Evolutionary conservation across 2,329 filamentous ascomycete species (phyloP).

Genomic region (Gaeumannomyces tritici): DNA sequence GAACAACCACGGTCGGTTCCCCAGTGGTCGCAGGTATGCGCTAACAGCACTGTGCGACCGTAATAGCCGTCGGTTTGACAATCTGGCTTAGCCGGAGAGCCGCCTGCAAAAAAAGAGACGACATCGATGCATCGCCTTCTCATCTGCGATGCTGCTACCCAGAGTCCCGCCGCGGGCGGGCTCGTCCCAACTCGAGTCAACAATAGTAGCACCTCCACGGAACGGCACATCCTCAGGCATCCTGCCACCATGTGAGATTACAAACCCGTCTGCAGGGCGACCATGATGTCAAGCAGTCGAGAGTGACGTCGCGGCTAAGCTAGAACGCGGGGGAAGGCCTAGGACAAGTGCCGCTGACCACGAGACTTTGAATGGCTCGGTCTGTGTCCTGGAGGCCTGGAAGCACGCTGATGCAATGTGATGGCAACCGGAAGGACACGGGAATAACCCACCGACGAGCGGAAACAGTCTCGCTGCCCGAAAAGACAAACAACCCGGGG

Average conservation of each 20-base stretch:
- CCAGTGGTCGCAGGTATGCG: background rate
- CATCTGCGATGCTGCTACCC: background rate
- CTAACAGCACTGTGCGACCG: background rate
- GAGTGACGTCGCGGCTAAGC: background rate
- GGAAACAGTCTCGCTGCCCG: background rate
- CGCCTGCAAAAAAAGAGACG: background rate
- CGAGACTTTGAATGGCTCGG: background rate
- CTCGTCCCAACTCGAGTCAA: background rate
- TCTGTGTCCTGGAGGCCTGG: background rate
- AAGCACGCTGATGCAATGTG: background rate
- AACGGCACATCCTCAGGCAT: background rate
- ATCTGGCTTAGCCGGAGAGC: background rate
- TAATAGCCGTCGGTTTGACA: background rate
- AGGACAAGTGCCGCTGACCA: background rate
- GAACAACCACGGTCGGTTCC: background rate
- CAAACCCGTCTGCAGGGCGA: background rate
- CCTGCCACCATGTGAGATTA: background rate
- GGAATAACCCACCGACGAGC: background rate
- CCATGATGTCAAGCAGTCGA: background rate
- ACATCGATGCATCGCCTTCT: background rate
- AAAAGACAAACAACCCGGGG: background rate
- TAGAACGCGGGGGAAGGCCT: background rate
- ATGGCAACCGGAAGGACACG: background rate
- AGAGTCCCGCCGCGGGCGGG: too few relatives aligned
- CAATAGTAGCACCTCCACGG: background rate